Evolutionary conservation across 1,139 yeast genomes (phyloP), one percentile per base, ranked within the genome.

Genomic region (Yamadazyma atmosphaerica): DNA sequence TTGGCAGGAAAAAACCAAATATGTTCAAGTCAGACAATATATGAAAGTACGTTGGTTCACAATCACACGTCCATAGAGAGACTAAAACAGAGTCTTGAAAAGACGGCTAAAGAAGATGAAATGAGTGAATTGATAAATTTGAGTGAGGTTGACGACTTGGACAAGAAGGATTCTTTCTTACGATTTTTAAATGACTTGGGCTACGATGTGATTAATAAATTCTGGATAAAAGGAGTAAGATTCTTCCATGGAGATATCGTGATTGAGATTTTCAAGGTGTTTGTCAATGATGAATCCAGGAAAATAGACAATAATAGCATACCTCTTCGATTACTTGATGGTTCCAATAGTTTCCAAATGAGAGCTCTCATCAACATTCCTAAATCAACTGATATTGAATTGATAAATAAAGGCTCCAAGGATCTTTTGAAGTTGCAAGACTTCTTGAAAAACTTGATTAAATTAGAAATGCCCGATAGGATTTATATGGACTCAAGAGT

Each of bases 1-100:
- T 83, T 86, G 24, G 95, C 95, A 3, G 96, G 96, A 7, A 86
- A 77, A 78, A 54, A 75, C 74, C 63, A 83, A 74, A 45, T 74
- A 68, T 34, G 81, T 75, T 61, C 65, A 30, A 74, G 73, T 8
- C 96, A 88, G 55, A 77, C 87, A 12, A 73, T 86, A 11, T 73
- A 82, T 46, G 88, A 84, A 52, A 73, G 90, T 23, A 78, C 84
- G 1, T 62, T 87, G 36, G 71, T 69, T 1, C 76, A 71, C 44
- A 68, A 70, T 24, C 75, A 70, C 45, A 60, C 69, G n/a, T 26
- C 37, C 6, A 19, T 31, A 7, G 33, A 35, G 15, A 29, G 37
- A 15, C 30, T 28, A 6, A 32, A 35, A 15, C 31, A 28, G 11
- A 16, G 21, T 21, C 8, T 28, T 4, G 44, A 35, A 11, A 42